Evolutionary conservation across 371 early-diverging fungal species (phyloP).

Genomic region (Rhizopus stolonifer): DNA sequence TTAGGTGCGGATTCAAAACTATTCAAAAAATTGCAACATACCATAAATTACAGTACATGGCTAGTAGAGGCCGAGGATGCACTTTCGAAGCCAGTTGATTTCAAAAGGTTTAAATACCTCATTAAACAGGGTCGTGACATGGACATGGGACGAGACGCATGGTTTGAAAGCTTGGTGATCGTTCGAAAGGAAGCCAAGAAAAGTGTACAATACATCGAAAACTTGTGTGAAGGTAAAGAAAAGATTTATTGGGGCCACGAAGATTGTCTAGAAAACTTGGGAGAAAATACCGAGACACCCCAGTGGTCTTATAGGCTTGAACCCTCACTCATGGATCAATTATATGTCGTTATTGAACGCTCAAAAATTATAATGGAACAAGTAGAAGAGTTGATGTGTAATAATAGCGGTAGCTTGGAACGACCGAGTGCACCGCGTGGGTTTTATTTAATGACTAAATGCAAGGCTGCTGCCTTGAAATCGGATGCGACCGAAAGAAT

Average conservation of each 20-base stretch:
- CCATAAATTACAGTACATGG: constrained; percentile 11
- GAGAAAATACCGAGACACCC: not conserved
- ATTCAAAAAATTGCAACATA: constrained; percentile 7
- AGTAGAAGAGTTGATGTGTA: constrained; percentile 9
- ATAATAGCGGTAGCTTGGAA: not conserved
- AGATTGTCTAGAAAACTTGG: not conserved
- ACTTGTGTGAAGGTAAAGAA: constrained; percentile 14
- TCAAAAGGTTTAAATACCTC: constrained; percentile 10
- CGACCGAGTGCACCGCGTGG: constrained; percentile 15
- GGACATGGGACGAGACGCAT: not conserved
- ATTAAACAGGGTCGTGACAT: constrained; percentile 21
- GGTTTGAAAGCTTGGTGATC: not conserved
- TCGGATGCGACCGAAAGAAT: constrained; percentile 12
- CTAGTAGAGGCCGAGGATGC: constrained; percentile 2
- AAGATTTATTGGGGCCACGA: constrained; percentile 1
- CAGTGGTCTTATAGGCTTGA: constrained; percentile 12
- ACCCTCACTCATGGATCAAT: constrained; percentile 4
- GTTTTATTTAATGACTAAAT: constrained; percentile 3
- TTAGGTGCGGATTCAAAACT: constrained; percentile 8
- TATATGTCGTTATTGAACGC: constrained; percentile 3
- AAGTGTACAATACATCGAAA: constrained; percentile 9
- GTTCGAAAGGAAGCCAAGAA: constrained; percentile 9
- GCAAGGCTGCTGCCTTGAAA: constrained; percentile 11
- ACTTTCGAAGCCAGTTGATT: not conserved
- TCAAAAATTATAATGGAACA: constrained; percentile 9